A percentile compares a stretch with the other conserved stretches of the same genome.
Evolutionary conservation across 768 basidiomycete genomes (phyloP).

Genomic region (Cystobasidiopsis lactophilus): DNA sequence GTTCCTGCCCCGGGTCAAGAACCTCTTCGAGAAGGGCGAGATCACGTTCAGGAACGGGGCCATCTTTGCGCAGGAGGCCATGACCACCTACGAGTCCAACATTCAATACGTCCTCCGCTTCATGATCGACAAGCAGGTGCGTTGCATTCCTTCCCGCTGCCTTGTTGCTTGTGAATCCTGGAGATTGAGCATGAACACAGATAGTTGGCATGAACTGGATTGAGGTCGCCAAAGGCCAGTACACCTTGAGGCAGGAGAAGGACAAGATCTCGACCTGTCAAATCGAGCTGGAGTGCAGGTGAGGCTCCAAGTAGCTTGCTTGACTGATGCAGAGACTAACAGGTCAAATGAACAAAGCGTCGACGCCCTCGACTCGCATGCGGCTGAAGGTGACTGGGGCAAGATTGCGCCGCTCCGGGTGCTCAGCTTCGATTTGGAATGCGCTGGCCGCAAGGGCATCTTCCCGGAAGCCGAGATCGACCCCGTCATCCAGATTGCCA

Average conservation of each 20-base stretch:
- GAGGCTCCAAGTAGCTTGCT: conserved; percentile 14
- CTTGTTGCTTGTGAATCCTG: not conserved
- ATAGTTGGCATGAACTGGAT: conserved; percentile 99
- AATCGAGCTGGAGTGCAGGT: conserved; percentile 63
- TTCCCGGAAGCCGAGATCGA: conserved; percentile 79
- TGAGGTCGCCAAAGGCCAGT: conserved; percentile 65
- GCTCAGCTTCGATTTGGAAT: conserved; percentile 96
- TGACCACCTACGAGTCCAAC: conserved; percentile 73
- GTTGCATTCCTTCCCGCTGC: not conserved
- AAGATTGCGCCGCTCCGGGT: conserved; percentile 79
- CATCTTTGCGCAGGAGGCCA: conserved; percentile 34
- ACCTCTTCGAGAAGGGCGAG: conserved; percentile 43
- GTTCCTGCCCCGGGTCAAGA: conserved; percentile 67
- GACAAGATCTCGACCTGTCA: conserved; percentile 63
- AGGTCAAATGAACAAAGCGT: conserved; percentile 32
- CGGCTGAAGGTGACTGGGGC: conserved; percentile 79
- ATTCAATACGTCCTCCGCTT: conserved; percentile 75
- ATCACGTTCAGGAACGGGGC: conserved; percentile 39
- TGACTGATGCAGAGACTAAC: not conserved
- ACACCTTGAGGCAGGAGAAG: conserved; percentile 37
- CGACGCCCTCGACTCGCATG: conserved; percentile 65
- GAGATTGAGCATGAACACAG: too few relatives aligned
- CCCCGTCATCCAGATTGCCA: conserved; percentile 95
- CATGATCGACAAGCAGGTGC: conserved; percentile 90
- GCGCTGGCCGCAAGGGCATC: conserved; percentile 88